Percentiles rank a stretch among this genome's conserved stretches.
phyloP scores from a whole-genome alignment of 306 rosid genomes.

The Gastrolobium bilobum region DNA sequence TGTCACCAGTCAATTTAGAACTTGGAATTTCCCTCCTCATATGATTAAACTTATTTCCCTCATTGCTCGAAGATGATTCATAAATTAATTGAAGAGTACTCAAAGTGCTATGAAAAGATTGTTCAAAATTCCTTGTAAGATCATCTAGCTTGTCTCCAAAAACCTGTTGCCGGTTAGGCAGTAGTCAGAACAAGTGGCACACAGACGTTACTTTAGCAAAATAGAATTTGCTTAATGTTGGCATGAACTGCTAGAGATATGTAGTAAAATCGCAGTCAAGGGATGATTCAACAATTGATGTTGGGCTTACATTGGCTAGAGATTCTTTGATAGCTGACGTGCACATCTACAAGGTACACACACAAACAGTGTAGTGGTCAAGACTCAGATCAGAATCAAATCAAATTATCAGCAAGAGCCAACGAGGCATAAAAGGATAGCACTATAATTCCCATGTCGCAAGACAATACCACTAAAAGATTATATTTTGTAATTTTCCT shows the following conservation, averaged over 20 bases:
- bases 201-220: conserved; percentile 52
- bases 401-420: conserved; percentile 15
- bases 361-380: conserved; percentile 18
- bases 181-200: conserved; percentile 56
- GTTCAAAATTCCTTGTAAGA: conserved; percentile 80
- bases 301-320: conserved; percentile 86
- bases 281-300: conserved; percentile 54
- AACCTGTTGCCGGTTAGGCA: conserved; percentile 68
- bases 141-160: conserved; percentile 77
- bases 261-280: conserved; percentile 54
- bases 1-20: conserved; percentile 45
- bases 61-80: conserved; percentile 57
- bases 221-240: conserved; percentile 51
- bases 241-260: conserved; percentile 50
- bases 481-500: neutral
- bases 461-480: neutral
- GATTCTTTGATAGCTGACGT: conserved; percentile 86
- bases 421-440: conserved; percentile 22
- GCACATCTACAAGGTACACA: conserved; percentile 74
- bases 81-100: conserved; percentile 77
- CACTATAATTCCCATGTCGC: neutral
- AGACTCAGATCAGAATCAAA: conserved; percentile 29
- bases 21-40: conserved; percentile 43
- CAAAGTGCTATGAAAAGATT: conserved; percentile 83
- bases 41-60: conserved; percentile 43